Conservation (phyloP, 306 rosid genomes). For the Acacia melanoxylon region DNA sequence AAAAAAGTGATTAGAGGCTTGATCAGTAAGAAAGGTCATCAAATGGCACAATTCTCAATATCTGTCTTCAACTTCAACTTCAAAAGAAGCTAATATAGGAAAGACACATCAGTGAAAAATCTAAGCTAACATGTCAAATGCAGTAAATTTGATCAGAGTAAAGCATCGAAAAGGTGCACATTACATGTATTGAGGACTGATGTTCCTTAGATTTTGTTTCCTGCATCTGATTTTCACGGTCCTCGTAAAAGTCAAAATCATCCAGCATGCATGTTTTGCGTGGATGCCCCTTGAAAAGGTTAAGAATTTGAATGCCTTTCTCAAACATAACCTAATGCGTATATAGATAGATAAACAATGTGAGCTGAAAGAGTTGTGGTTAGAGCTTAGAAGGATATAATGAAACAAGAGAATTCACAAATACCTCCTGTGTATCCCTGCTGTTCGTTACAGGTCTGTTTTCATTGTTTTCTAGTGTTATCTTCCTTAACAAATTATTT, state of each 20-base stretch:
- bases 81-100: background rate
- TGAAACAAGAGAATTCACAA: constrained; percentile 13
- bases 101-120: background rate
- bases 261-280: constrained; percentile 52
- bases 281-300: constrained; percentile 45
- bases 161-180: background rate
- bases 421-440: constrained; percentile 66
- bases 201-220: constrained; percentile 47
- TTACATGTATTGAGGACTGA: constrained; percentile 38
- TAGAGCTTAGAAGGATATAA: background rate
- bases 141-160: background rate
- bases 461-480: constrained; percentile 59
- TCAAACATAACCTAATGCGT: constrained; percentile 47
- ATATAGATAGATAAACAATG: background rate
- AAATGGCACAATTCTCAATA: background rate
- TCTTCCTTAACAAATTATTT: constrained; percentile 45
- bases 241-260: constrained; percentile 55
- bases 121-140: background rate
- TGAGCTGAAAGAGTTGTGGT: background rate
- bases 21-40: background rate
- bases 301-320: constrained; percentile 43
- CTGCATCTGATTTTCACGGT: constrained; percentile 36
- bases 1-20: background rate
- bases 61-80: background rate
- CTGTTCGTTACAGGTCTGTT: constrained; percentile 59